Conservation (phyloP, 1,139 yeast species). For the Magnusiomyces tetraspermus region DNA sequence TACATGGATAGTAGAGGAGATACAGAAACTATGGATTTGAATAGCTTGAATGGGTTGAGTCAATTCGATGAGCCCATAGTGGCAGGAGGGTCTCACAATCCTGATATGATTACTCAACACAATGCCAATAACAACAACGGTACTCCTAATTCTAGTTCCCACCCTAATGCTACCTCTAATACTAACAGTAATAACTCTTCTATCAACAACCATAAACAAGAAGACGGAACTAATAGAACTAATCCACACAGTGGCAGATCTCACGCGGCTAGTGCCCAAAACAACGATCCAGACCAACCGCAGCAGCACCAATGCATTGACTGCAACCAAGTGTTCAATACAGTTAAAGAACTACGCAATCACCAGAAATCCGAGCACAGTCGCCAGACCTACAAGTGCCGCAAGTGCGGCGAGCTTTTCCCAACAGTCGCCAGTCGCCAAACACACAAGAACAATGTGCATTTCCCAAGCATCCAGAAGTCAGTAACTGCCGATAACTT, state of each 20-base stretch:
- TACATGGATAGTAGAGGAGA: not conserved
- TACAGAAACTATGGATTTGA: not conserved
- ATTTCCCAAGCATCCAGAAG: slow-evolving; percentile 21
- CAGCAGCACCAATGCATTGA: slow-evolving; percentile 10
- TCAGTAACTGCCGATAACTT: slow-evolving; percentile 19
- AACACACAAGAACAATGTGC: slow-evolving; percentile 27
- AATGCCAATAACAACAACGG: slow-evolving; percentile 6
- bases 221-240: not conserved
- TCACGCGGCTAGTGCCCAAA: not conserved
- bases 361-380: slow-evolving; percentile 23
- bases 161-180: too few relatives aligned
- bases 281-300: not conserved
- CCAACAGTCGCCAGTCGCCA: slow-evolving; percentile 25
- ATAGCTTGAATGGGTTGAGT: not conserved
- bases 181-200: not conserved
- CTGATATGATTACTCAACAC: not conserved
- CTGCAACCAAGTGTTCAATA: slow-evolving; percentile 19
- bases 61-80: too few relatives aligned
- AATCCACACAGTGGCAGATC: not conserved
- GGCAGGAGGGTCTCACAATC: slow-evolving; percentile 2
- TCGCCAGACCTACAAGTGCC: slow-evolving; percentile 23
- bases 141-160: too few relatives aligned
- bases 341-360: slow-evolving; percentile 21
- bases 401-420: slow-evolving; percentile 26
- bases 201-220: slow-evolving; percentile 3